These are phyloP conservation scores for Leucosporidium scottii DNA, from an alignment of 768 basidiomycete species.

Conservation along the genomic window DNA sequence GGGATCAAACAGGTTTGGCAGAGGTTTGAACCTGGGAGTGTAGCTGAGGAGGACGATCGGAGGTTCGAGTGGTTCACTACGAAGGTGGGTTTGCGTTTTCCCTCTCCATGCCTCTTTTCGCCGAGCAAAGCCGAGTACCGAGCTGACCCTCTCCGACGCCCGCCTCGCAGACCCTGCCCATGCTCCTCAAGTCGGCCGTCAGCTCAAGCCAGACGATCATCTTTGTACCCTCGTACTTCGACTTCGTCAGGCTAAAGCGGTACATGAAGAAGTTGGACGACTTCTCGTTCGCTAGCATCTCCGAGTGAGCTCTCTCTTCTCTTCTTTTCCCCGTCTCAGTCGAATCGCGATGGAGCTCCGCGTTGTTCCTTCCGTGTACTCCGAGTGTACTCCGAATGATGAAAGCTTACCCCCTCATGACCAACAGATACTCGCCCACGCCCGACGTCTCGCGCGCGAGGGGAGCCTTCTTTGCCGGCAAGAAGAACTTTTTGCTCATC, in stretches of 20 bases:
- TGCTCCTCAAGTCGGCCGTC: constrained; percentile 82
- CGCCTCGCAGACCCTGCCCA: constrained; percentile 60
- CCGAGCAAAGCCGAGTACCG: background rate
- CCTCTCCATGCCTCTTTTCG: background rate
- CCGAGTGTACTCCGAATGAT: background rate
- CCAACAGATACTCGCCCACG: constrained; percentile 73
- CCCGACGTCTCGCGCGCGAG: constrained; percentile 90
- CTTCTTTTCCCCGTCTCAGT: background rate
- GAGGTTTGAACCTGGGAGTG: constrained; percentile 62
- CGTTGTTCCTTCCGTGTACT: background rate
- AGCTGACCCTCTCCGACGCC: background rate
- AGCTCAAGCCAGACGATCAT: constrained; percentile 80
- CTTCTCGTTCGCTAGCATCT: constrained; percentile 71
- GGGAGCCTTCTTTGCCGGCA: constrained; percentile 82
- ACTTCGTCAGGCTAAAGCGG: constrained; percentile 86
- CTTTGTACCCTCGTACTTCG: constrained; percentile 90
- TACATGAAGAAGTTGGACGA: constrained; percentile 67
- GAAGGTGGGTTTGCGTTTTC: constrained; percentile 51
- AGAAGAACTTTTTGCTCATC: constrained; percentile 76
- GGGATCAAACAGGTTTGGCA: constrained; percentile 79
- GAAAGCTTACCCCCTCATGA: background rate
- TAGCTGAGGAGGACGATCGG: constrained; percentile 74
- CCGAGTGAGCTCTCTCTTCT: constrained; percentile 57
- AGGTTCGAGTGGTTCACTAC: constrained; percentile 81
- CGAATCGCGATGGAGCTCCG: too few relatives aligned